Evolutionary conservation across 306 rosid species (phyloP).

Genomic region (Acmispon strigosus): DNA sequence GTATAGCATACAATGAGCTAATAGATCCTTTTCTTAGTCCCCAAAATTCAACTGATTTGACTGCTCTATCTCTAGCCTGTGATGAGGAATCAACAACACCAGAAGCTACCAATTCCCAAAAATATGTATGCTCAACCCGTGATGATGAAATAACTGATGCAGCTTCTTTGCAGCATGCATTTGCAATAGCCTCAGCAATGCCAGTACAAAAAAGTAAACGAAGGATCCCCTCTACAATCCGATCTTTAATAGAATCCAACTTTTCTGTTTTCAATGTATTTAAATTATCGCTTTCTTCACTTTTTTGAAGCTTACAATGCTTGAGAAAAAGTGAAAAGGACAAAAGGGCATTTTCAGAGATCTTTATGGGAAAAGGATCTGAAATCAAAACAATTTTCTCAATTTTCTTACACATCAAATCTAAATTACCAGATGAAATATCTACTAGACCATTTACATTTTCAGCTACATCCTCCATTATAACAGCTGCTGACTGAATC

Average conservation of each 20-base stretch:
- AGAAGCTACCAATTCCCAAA: conserved; percentile 84
- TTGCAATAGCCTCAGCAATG: conserved; percentile 75
- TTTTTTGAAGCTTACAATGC: conserved; percentile 44
- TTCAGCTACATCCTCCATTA: conserved; percentile 86
- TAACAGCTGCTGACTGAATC: conserved; percentile 79
- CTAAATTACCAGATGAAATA: conserved; percentile 34
- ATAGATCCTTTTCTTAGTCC: conserved; percentile 85
- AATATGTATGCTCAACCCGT: conserved; percentile 49
- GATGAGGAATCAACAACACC: conserved; percentile 60
- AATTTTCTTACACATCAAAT: conserved; percentile 29
- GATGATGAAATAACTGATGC: conserved; percentile 59
- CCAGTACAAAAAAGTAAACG: conserved; percentile 89
- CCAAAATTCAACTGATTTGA: conserved; percentile 93
- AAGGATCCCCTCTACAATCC: conserved; percentile 79
- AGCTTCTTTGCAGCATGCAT: conserved; percentile 55
- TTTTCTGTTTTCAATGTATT: conserved; percentile 43
- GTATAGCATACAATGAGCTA: conserved; percentile 78
- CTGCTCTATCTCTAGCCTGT: conserved; percentile 77
- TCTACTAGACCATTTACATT: conserved; percentile 50
- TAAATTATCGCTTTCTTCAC: conserved; percentile 37
- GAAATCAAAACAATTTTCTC: conserved; percentile 50
- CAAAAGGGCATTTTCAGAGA: conserved; percentile 79
- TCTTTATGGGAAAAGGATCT: conserved; percentile 48
- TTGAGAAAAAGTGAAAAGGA: conserved; percentile 59
- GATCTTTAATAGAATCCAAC: conserved; percentile 56